Conservation (phyloP, 768 basidiomycete species). For the Phanerodontia chrysosporium region DNA sequence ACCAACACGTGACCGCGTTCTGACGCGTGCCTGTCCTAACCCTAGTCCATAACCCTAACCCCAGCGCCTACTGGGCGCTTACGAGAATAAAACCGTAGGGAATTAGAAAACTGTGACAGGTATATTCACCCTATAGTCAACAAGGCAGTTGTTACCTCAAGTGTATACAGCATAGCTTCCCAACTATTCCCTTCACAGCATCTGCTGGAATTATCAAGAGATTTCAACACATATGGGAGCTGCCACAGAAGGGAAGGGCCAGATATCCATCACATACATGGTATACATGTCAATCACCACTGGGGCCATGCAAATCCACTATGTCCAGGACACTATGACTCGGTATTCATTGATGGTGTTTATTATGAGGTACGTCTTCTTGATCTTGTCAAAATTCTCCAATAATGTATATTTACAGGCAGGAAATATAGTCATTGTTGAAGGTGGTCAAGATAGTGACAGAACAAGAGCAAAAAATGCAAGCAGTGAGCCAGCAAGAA, state of each 20-base stretch:
- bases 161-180: not conserved
- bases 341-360: constrained; percentile 53
- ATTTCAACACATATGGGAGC: not conserved
- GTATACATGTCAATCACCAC: constrained; percentile 28
- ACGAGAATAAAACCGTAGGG: no score
- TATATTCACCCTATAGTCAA: no score
- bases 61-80: no score
- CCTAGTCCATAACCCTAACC: no score
- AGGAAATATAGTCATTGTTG: constrained; percentile 62
- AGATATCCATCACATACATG: constrained; percentile 15
- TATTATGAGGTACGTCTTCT: constrained; percentile 44
- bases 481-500: constrained; percentile 36
- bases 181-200: not conserved
- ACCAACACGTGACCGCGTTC: no score
- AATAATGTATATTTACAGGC: constrained; percentile 38
- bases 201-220: not conserved
- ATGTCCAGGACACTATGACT: constrained; percentile 33
- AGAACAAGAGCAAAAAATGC: constrained; percentile 38
- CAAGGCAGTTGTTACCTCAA: constrained; percentile 3
- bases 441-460: constrained; percentile 49
- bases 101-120: no score
- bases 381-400: not conserved
- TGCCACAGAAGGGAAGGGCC: not conserved
- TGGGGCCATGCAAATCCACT: constrained; percentile 28
- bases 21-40: no score